Base-by-base conservation (phyloP, 257 asterid genomes). In the Solanum appendiculatum region DNA sequence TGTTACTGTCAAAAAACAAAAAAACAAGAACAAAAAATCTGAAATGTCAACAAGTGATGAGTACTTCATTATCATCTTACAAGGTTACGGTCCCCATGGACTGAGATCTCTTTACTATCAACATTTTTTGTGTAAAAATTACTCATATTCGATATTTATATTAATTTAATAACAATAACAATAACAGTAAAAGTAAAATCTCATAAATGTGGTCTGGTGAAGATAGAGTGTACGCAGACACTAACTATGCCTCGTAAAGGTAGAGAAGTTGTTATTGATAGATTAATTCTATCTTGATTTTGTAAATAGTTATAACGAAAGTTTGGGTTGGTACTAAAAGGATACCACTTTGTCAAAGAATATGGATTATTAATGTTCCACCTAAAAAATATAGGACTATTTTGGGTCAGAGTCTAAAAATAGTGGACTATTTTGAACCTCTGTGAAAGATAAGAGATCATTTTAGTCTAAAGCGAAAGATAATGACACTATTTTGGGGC, bases 121-220 rank as follows among this genome's bases (percentile, higher is more conserved):
- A 3, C 68, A 58, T 4, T 1, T 58, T 58, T 58, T 1, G 27
- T 14, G 1, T 3, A 8, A 58, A 58, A 58, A 8, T 20, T 20
- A 58, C 0, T 58, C 0, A 23, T 58, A 58, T 58, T 58, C 1
- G 2, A 9, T 58, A 58, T 23, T 23, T 23, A 21, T 21, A 56
- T 0, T 56, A 56, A 3, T 56, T 56, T 56, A 8, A 56, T 21
- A 21, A n/a, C n/a, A n/a, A n/a, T n/a, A n/a, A n/a, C n/a, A n/a
- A n/a, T n/a, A n/a, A n/a, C n/a, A n/a, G n/a, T n/a, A n/a, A n/a
- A n/a, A n/a, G n/a, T n/a, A n/a, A n/a, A n/a, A 48, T 48, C 5
- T 48, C 0, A 48, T 15, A 5, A 15, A 3, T 5, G 1, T 0
- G 0, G 1, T 1, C 14, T 5, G 20, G 14, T 13, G 0, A 44